These are phyloP conservation scores for Stephanocyclus meneghinianus DNA, from an alignment of 352 stramenopile species.

Conservation along the genomic window DNA sequence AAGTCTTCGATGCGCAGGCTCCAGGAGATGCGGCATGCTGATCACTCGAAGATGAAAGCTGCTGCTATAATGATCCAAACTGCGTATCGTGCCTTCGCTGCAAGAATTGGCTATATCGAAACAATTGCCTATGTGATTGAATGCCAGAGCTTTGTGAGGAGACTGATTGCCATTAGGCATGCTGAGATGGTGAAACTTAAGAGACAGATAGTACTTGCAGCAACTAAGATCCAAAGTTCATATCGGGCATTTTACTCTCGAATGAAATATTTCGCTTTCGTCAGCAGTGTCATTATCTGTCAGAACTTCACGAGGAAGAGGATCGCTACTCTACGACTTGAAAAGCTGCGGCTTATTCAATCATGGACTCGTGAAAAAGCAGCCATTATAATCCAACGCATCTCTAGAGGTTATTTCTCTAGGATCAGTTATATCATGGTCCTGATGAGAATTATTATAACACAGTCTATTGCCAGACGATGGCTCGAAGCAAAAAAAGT, in stretches of 20 bases:
- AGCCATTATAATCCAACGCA: not conserved
- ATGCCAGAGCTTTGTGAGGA: not conserved
- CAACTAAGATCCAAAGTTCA: not conserved
- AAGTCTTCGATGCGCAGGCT: not conserved
- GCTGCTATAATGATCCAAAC: not conserved
- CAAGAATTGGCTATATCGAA: not conserved
- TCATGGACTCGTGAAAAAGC: not conserved
- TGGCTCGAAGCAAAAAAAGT: not conserved
- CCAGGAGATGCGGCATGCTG: not conserved
- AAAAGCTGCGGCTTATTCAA: not conserved
- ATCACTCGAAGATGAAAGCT: not conserved
- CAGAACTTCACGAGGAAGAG: constrained; percentile 1
- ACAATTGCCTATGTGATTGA: not conserved
- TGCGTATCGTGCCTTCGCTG: not conserved
- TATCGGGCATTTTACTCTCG: not conserved
- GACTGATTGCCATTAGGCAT: not conserved
- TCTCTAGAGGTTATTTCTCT: constrained; percentile 6
- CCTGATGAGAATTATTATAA: not conserved
- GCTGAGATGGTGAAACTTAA: not conserved
- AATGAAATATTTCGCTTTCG: not conserved
- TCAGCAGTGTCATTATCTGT: constrained; percentile 13
- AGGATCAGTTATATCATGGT: not conserved
- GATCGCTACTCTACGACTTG: not conserved
- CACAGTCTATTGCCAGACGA: not conserved
- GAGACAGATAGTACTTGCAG: not conserved